Evolutionary conservation across 169 alveolate species (phyloP).

Genomic region (Eimeria sp.): DNA sequence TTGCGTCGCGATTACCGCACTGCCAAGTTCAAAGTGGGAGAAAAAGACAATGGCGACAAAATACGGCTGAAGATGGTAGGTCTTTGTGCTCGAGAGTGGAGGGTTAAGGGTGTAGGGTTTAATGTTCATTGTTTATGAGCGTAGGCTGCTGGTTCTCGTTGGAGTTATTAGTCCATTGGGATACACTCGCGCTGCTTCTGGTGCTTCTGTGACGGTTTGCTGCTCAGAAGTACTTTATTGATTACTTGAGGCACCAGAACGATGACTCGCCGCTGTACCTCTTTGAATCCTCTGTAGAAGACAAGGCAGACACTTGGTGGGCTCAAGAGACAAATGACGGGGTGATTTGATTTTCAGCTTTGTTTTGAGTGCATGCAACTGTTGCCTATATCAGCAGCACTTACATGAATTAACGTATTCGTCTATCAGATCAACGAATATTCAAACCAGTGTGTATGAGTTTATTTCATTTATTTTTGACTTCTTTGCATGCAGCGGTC

Average conservation of each 20-base stretch:
- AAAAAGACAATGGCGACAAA: conserved; percentile 71
- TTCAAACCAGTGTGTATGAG: neutral
- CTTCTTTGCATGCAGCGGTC: conserved; percentile 50
- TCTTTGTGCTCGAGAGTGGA: neutral
- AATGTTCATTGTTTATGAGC: neutral
- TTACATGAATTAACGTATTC: neutral
- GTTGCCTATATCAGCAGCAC: neutral
- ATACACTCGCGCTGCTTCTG: neutral
- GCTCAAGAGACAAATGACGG: neutral
- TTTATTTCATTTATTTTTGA: neutral
- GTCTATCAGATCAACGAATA: no score
- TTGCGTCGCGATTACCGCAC: conserved; percentile 14
- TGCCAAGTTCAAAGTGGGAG: conserved; percentile 77
- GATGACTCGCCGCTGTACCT: conserved; percentile 85
- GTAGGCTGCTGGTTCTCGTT: neutral
- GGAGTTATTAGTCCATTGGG: neutral
- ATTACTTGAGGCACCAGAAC: conserved; percentile 77
- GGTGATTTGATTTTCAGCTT: neutral
- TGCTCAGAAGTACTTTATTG: conserved; percentile 83
- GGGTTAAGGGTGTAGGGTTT: neutral
- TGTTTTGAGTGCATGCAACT: neutral
- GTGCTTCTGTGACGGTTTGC: neutral
- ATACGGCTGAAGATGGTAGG: conserved; percentile 67
- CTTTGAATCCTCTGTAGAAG: conserved; percentile 81
- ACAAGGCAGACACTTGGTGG: conserved; percentile 74